These are phyloP conservation scores for Quercus glauca DNA, from an alignment of 306 rosid species.

Conservation along the genomic window DNA sequence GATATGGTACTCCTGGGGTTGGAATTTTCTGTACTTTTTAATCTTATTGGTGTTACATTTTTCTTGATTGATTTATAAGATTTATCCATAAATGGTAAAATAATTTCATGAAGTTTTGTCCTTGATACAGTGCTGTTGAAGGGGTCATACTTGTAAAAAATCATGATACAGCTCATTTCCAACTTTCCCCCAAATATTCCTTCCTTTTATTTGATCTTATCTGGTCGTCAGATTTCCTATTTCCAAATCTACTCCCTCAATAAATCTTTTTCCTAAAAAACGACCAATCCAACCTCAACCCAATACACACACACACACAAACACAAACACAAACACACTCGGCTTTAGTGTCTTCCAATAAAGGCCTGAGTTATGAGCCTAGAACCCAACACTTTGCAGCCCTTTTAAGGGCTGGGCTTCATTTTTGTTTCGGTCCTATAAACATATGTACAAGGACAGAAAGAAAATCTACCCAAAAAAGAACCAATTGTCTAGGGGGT, in stretches of 20 bases:
- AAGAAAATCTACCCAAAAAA: not conserved
- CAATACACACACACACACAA: not conserved
- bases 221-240: not conserved
- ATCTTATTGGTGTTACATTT: no score
- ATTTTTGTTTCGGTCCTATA: not conserved
- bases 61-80: no score
- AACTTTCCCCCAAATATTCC: not conserved
- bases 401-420: not conserved
- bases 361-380: not conserved
- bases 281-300: not conserved
- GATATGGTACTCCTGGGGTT: no score
- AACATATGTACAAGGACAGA: not conserved
- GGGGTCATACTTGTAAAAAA: no score
- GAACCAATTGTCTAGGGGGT: no score
- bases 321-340: no score
- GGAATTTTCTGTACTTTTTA: no score
- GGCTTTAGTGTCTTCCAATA: not conserved
- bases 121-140: no score
- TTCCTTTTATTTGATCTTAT: not conserved
- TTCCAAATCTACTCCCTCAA: not conserved
- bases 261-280: not conserved
- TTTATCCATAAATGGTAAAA: no score
- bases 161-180: not conserved
- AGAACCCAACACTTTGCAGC: not conserved
- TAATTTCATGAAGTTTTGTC: no score